Conservation (phyloP, 768 basidiomycete genomes). For the Collybia mongolica region DNA sequence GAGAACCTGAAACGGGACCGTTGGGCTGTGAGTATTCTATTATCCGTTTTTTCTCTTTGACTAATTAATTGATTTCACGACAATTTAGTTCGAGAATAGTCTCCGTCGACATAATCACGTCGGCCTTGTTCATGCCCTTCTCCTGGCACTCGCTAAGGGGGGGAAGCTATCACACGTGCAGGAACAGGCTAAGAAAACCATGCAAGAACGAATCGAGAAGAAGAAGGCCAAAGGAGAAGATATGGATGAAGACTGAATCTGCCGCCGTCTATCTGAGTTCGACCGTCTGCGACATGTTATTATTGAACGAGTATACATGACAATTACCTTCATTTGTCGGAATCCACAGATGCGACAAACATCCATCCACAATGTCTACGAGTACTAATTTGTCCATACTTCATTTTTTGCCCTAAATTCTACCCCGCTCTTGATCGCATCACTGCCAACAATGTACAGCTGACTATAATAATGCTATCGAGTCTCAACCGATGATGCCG, state of each 20-base stretch:
- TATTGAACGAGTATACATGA: too few relatives aligned
- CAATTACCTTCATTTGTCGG: too few relatives aligned
- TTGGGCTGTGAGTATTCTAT: constrained; percentile 67
- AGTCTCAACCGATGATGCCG: too few relatives aligned
- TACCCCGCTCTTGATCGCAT: too few relatives aligned
- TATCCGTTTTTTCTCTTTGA: constrained; percentile 6
- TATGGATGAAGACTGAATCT: constrained; percentile 45
- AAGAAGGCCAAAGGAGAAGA: constrained; percentile 42
- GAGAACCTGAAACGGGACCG: constrained; percentile 76
- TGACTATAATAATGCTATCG: too few relatives aligned
- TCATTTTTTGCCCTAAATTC: too few relatives aligned
- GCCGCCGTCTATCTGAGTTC: background rate
- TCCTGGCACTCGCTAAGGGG: constrained; percentile 71
- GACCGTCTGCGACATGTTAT: too few relatives aligned
- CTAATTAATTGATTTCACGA: constrained; percentile 1
- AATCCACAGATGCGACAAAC: too few relatives aligned
- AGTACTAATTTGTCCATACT: too few relatives aligned
- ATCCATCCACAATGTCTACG: too few relatives aligned
- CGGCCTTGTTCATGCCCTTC: constrained; percentile 72
- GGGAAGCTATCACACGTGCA: constrained; percentile 58
- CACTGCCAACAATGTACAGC: too few relatives aligned
- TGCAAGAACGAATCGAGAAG: constrained; percentile 46
- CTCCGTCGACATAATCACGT: constrained; percentile 86
- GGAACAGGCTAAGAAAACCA: constrained; percentile 39
- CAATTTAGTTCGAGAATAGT: constrained; percentile 80